Percentiles rank a stretch among this genome's conserved stretches.
These are phyloP conservation scores for Hypoxylon sp. DNA, from an alignment of 2,329 filamentous ascomycete species.

Conservation along the genomic window DNA sequence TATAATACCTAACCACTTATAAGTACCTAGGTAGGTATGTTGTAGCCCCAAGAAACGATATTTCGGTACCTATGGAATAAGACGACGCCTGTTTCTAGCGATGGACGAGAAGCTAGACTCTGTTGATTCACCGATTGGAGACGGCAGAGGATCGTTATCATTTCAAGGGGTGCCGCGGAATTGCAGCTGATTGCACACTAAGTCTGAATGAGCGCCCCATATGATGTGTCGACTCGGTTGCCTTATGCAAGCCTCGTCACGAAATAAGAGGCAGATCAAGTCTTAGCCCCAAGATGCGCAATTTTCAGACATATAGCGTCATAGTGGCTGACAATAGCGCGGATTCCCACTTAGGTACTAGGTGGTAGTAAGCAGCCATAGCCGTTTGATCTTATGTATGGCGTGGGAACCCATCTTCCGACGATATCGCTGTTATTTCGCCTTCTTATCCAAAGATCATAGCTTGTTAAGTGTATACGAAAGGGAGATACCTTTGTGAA, in stretches of 20 bases:
- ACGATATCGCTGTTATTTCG: background rate
- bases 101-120: background rate
- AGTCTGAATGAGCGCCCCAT: background rate
- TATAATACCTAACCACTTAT: too few species aligned
- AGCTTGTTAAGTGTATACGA: background rate
- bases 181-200: background rate
- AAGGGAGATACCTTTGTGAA: background rate
- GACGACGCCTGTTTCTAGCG: background rate
- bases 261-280: background rate
- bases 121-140: background rate
- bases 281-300: background rate
- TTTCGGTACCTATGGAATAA: background rate
- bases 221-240: background rate
- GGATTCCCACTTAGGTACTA: background rate
- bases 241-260: conserved; percentile 2
- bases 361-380: too few species aligned
- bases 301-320: background rate
- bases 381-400: too few species aligned
- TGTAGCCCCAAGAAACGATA: background rate
- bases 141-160: too few species aligned
- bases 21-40: background rate
- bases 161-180: too few species aligned
- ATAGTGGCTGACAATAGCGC: background rate
- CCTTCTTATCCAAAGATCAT: background rate
- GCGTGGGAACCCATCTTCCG: background rate